Percentiles rank a stretch among this genome's conserved stretches.
Conservation (phyloP, 2,329 filamentous ascomycete genomes). For the Diaporthe velutina region DNA sequence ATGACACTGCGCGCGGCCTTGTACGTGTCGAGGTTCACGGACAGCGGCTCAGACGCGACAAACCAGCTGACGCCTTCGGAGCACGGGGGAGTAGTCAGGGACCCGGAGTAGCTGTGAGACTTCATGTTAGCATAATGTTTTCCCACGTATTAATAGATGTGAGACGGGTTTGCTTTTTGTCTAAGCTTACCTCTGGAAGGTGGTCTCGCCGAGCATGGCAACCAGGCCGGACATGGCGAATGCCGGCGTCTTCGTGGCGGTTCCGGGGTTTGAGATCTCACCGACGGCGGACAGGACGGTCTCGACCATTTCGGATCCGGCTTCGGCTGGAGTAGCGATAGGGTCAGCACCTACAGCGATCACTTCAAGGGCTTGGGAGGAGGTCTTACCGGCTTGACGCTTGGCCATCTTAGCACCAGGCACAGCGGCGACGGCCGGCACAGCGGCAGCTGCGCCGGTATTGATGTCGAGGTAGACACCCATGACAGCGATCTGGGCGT, state of each 20-base stretch:
- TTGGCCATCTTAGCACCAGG: conserved; percentile 38
- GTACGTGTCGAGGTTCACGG: conserved; percentile 54
- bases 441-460: conserved; percentile 42
- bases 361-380: conserved; percentile 49
- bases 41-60: conserved; percentile 58
- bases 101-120: conserved; percentile 56
- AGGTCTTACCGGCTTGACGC: conserved; percentile 37
- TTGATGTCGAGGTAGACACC: conserved; percentile 58
- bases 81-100: conserved; percentile 64
- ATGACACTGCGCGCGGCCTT: conserved; percentile 56
- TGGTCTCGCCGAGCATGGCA: conserved; percentile 50
- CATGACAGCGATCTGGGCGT: conserved; percentile 56
- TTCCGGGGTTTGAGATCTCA: conserved; percentile 58
- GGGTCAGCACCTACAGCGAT: conserved; percentile 51
- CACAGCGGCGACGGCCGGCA: not conserved
- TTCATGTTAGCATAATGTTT: conserved; percentile 8
- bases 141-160: not conserved
- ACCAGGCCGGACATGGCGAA: conserved; percentile 60
- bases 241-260: conserved; percentile 53
- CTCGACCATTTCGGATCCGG: conserved; percentile 57
- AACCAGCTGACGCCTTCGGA: conserved; percentile 62
- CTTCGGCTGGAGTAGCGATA: conserved; percentile 52
- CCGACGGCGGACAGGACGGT: conserved; percentile 58
- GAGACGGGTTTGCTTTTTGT: not conserved
- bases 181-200: conserved; percentile 52